These are phyloP conservation scores for Penicillium dipodomyicola DNA, from an alignment of 495 filamentous ascomycete species.

Conservation along the genomic window DNA sequence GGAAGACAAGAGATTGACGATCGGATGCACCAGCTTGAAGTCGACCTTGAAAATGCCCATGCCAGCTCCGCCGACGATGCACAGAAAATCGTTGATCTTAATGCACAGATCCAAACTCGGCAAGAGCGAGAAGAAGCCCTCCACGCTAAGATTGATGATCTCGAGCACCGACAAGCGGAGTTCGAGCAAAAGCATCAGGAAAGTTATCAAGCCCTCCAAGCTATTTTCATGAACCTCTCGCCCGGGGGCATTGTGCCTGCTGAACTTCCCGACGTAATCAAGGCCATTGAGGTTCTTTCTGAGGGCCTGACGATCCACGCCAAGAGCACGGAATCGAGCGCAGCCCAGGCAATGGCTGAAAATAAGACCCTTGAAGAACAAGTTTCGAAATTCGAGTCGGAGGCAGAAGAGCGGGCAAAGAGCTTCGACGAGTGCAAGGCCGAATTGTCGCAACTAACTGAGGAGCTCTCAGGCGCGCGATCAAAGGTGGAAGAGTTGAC, in stretches of 20 bases:
- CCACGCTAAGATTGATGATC: constrained; percentile 44
- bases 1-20: constrained; percentile 68
- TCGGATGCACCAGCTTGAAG: constrained; percentile 63
- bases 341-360: constrained; percentile 37
- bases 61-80: constrained; percentile 56
- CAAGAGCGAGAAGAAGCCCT: constrained; percentile 52
- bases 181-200: constrained; percentile 51
- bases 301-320: constrained; percentile 53
- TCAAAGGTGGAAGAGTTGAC: constrained; percentile 57
- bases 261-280: constrained; percentile 58
- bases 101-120: constrained; percentile 51
- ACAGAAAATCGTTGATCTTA: constrained; percentile 41
- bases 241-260: constrained; percentile 53
- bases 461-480: constrained; percentile 53
- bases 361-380: constrained; percentile 52
- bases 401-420: constrained; percentile 45
- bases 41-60: constrained; percentile 63
- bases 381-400: constrained; percentile 38
- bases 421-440: constrained; percentile 42
- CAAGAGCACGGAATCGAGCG: constrained; percentile 40
- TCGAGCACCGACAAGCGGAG: constrained; percentile 47
- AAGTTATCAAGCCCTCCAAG: constrained; percentile 54
- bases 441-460: constrained; percentile 37
- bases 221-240: constrained; percentile 61
- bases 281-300: constrained; percentile 61